Evolutionary conservation across 2,329 filamentous ascomycete species (phyloP), one percentile per base, ranked within the genome.

Genomic region (Hypoxylon sp.): DNA sequence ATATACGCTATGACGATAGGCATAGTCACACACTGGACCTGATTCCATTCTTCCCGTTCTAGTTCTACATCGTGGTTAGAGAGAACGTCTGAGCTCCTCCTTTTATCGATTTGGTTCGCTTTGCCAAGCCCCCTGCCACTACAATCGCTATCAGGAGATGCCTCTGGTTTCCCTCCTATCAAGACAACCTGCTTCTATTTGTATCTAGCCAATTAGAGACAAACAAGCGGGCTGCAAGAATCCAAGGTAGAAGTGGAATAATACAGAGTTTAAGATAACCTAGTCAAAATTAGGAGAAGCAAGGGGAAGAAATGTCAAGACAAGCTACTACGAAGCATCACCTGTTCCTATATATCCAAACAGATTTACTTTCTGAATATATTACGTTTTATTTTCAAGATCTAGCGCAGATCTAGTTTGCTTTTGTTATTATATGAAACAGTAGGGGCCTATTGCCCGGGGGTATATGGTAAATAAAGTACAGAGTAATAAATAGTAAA

Each of bases 381-480:
- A 32, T 3, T 19, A 10, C 9, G 17, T 49, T 34, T 50, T 43
- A 51, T 60, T 43, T 51, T 32, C 21, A 25, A 34, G 55, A 60
- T 65, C 51, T 61, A 57, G 41, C 6, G 3, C n/a, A 52, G 45
- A 57, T 65, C 51, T 65, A 65, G 17, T 45, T 14, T 48, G 28
- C 43, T 25, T 32, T 28, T 23, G 56, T 30, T 43, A 38, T 3
- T 38, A 25, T 45, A 41, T 36, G 23, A 41, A 52, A 52, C 28
- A 55, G 32, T 36, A 61, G 7, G 36, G 57, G 62, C 53, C 5
- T 59, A 41, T 45, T 17, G 58, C 61, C 53, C 25, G 30, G 58
- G 64, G 66, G 66, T 68, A 66, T 68, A 65, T 68, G 34, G 9
- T 48, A 25, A 32, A 50, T 25, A 55, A 55, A 32, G 50, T 55